Conservation (phyloP, 129 eudicot species). For the Flaveria linearis region DNA sequence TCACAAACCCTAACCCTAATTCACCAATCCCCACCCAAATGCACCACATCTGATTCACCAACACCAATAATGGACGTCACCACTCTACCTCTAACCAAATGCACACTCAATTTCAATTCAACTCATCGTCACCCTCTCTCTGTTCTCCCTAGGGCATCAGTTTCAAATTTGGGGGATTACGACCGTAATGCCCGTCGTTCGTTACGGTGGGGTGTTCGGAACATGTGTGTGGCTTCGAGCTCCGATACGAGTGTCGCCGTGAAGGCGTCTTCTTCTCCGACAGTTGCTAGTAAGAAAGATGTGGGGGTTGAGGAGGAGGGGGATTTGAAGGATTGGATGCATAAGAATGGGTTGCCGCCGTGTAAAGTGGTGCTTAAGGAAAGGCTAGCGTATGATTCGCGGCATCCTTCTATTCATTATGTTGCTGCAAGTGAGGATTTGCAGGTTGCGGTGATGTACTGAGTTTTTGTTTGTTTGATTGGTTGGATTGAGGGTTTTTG, state of each 20-base stretch:
- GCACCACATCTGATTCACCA: background rate
- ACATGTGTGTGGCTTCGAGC: conserved; percentile 55
- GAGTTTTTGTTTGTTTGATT: conserved; percentile 1
- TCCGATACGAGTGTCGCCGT: conserved; percentile 57
- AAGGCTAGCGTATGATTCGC: conserved; percentile 51
- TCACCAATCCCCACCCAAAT: background rate
- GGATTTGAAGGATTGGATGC: conserved; percentile 91
- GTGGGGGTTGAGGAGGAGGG: conserved; percentile 41
- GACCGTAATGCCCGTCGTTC: conserved; percentile 25
- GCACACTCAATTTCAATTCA: conserved; percentile 43
- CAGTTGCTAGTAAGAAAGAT: conserved; percentile 40
- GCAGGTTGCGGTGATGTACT: conserved; percentile 42
- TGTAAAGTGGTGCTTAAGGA: conserved; percentile 77
- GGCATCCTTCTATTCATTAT: conserved; percentile 64
- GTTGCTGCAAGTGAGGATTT: conserved; percentile 95
- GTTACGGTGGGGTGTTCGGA: conserved; percentile 31
- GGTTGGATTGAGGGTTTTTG: background rate
- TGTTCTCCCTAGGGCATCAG: conserved; percentile 28
- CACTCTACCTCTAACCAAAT: conserved; percentile 42
- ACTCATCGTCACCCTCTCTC: conserved; percentile 37
- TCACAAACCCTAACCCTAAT: conserved; percentile 33
- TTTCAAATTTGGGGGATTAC: conserved; percentile 9
- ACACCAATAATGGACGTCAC: conserved; percentile 45
- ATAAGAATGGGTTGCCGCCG: conserved; percentile 87
- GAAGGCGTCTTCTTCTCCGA: conserved; percentile 37